phyloP scores from a whole-genome alignment of 2,329 filamentous ascomycete genomes.

The Curvularia verruculosa region DNA sequence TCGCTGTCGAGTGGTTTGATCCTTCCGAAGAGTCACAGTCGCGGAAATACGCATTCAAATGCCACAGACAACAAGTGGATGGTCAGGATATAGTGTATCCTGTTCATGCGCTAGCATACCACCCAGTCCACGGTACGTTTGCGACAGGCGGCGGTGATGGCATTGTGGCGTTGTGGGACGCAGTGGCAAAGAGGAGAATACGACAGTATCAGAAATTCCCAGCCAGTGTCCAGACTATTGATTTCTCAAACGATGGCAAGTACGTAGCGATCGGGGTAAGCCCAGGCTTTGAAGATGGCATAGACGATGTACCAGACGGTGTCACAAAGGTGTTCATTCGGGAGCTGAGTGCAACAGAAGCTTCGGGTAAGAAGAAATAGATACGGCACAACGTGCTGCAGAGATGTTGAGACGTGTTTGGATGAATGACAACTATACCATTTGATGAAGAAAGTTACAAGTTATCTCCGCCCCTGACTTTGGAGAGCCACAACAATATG shows the following conservation, averaged over 20 bases:
- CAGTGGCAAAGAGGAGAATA: conserved; percentile 85
- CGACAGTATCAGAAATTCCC: conserved; percentile 86
- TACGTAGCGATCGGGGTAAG: conserved; percentile 81
- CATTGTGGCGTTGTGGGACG: conserved; percentile 92
- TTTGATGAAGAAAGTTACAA: background rate
- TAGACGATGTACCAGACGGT: conserved; percentile 78
- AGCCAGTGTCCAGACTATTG: conserved; percentile 76
- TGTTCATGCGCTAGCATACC: conserved; percentile 88
- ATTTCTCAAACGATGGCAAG: conserved; percentile 78
- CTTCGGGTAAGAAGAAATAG: conserved; percentile 78
- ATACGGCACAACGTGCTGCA: background rate
- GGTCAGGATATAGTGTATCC: conserved; percentile 85
- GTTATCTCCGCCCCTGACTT: background rate
- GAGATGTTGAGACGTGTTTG: background rate
- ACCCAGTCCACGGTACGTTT: conserved; percentile 82
- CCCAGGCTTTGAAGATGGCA: conserved; percentile 86
- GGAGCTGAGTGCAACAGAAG: conserved; percentile 85
- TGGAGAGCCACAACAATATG: background rate
- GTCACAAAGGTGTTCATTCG: conserved; percentile 77
- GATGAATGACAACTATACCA: conserved; percentile 3
- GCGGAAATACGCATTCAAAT: conserved; percentile 98
- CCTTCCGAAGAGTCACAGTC: conserved; percentile 84
- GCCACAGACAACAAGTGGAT: conserved; percentile 78
- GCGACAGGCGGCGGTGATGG: conserved; percentile 89
- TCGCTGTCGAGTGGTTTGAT: conserved; percentile 98